Percentiles rank a stretch among this genome's conserved stretches.
Evolutionary conservation across 192 early-diverging fungal genomes (phyloP).

Genomic region (Rhizoclosmatium globosum): DNA sequence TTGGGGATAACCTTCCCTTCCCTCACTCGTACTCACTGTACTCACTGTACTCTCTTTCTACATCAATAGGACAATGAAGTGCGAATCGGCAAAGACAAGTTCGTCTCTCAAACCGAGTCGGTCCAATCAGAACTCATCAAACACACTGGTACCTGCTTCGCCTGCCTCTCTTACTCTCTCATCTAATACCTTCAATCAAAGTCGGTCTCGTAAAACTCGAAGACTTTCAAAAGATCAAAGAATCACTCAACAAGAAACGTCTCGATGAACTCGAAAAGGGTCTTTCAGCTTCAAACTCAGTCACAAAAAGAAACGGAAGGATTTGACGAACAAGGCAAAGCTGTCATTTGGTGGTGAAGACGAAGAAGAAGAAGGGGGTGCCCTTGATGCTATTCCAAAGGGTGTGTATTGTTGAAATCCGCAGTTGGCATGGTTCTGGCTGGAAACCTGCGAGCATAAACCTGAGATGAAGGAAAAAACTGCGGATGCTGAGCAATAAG

Average conservation of each 20-base stretch:
- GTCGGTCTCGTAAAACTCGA: slow-evolving; percentile 88
- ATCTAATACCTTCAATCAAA: not conserved
- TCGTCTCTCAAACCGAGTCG: slow-evolving; percentile 77
- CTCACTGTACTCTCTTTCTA: not conserved
- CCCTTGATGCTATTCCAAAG: not conserved
- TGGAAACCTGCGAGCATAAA: not conserved
- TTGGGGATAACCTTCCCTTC: not conserved
- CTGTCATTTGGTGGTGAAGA: slow-evolving; percentile 76
- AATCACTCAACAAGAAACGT: slow-evolving; percentile 73
- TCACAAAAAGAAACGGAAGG: slow-evolving; percentile 68
- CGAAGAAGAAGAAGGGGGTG: slow-evolving; percentile 47
- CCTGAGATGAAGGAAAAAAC: not conserved
- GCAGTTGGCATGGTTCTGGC: too few species aligned
- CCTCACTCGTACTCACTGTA: not conserved
- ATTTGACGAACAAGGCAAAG: slow-evolving; percentile 63
- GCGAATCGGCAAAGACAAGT: slow-evolving; percentile 74
- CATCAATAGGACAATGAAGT: slow-evolving; percentile 68
- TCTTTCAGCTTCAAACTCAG: not conserved
- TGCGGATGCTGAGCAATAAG: not conserved
- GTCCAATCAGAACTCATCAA: slow-evolving; percentile 86
- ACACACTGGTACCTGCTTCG: slow-evolving; percentile 61
- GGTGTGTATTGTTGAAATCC: too few species aligned
- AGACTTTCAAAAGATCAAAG: slow-evolving; percentile 88
- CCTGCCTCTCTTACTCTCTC: not conserved
- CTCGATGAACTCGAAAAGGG: slow-evolving; percentile 75